Percentiles rank a stretch among this genome's conserved stretches.
phyloP scores from a whole-genome alignment of 192 early-diverging fungal species.

The Rhizophagus prolifer region DNA sequence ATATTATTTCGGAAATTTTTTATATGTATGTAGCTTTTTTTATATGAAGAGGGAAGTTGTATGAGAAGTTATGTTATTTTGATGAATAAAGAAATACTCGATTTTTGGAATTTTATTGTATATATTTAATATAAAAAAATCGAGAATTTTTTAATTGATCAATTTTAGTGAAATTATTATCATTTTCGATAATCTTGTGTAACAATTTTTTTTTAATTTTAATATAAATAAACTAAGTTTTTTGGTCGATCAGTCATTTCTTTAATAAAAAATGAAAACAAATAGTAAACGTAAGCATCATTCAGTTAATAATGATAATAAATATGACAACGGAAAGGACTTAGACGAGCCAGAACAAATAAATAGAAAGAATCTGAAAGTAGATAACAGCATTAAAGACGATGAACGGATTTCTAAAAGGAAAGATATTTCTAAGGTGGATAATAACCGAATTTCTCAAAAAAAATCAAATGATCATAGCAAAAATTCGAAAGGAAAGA shows the following conservation, averaged over 20 bases:
- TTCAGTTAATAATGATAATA: too few species aligned
- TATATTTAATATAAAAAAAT: too few species aligned
- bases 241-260: neutral
- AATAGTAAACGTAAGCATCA: neutral
- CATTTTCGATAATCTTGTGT: neutral
- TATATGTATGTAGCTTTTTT: too few species aligned
- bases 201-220: neutral
- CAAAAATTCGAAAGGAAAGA: neutral
- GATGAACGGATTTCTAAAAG: neutral
- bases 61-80: too few species aligned
- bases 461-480: neutral
- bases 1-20: too few species aligned
- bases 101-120: too few species aligned
- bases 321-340: neutral
- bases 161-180: too few species aligned
- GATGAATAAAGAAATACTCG: too few species aligned
- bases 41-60: too few species aligned
- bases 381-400: neutral
- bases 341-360: neutral
- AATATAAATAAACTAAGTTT: neutral
- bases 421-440: neutral
- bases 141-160: too few species aligned
- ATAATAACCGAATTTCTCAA: neutral
- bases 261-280: neutral
- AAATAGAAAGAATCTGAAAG: neutral